Evolutionary conservation across 768 basidiomycete species (phyloP).

Genomic region (Russula lepida): DNA sequence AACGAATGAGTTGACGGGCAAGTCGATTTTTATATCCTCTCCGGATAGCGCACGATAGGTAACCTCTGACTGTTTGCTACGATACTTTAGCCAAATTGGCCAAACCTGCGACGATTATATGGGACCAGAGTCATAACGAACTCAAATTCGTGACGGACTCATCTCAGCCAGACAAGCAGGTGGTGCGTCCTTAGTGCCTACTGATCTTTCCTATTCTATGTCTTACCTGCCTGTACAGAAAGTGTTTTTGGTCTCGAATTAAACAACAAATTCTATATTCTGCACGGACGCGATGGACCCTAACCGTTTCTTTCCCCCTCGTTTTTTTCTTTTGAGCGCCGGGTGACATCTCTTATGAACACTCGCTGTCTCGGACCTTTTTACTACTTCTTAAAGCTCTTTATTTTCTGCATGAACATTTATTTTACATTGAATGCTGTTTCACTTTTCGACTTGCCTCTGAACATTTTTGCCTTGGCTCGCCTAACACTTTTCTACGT

Average conservation of each 20-base stretch:
- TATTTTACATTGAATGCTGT: background rate
- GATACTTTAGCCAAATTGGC: constrained; percentile 1
- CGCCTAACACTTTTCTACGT: no score
- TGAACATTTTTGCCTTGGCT: background rate
- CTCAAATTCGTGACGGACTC: background rate
- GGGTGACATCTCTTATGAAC: background rate
- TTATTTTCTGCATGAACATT: background rate
- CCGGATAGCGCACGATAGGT: background rate
- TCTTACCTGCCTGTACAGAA: constrained; percentile 1
- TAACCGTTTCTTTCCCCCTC: background rate
- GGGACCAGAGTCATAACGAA: background rate
- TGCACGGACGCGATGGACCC: background rate
- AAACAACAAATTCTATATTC: background rate
- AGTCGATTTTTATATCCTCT: background rate
- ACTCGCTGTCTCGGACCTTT: background rate
- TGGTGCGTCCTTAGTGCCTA: background rate
- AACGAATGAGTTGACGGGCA: background rate
- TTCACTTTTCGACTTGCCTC: background rate
- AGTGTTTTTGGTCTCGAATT: background rate
- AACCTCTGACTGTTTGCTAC: background rate
- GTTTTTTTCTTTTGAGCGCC: background rate
- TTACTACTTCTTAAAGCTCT: background rate
- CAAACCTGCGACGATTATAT: background rate
- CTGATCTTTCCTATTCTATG: background rate
- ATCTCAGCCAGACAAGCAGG: background rate